Evolutionary conservation across 305 asterid species (phyloP).

Genomic region (Plantago coronopus): DNA sequence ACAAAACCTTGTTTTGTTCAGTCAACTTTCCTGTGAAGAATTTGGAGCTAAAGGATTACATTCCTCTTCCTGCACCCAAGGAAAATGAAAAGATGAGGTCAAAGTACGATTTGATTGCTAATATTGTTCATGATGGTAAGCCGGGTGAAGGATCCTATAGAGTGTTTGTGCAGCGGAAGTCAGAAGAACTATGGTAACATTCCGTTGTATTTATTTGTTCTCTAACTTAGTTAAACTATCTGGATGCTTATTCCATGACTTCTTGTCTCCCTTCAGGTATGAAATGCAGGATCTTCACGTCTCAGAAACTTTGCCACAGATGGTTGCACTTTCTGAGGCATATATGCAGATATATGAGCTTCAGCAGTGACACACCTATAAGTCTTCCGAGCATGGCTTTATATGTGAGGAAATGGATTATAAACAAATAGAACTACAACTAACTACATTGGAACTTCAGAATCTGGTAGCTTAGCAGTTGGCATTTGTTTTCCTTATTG

Average conservation of each 20-base stretch:
- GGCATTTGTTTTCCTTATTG: too few relatives aligned
- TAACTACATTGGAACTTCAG: too few relatives aligned
- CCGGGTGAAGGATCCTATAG: conserved; percentile 97
- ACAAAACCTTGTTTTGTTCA: conserved; percentile 21
- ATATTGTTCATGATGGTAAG: conserved; percentile 90
- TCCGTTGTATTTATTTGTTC: background rate
- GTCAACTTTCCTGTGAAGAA: conserved; percentile 98
- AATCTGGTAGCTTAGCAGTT: too few relatives aligned
- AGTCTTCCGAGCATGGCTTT: too few relatives aligned
- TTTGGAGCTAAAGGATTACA: conserved; percentile 86
- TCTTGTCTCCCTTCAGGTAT: conserved; percentile 44
- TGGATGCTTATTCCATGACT: background rate
- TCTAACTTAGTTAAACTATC: background rate
- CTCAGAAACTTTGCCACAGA: conserved; percentile 85
- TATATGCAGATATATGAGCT: conserved; percentile 95
- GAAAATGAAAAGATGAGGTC: conserved; percentile 61
- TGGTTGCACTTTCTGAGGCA: conserved; percentile 92
- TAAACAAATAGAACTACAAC: too few relatives aligned
- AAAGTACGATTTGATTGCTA: conserved; percentile 81
- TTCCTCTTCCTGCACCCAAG: conserved; percentile 74
- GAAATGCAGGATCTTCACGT: conserved; percentile 98
- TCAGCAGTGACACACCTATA: conserved; percentile 41
- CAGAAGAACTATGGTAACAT: conserved; percentile 82
- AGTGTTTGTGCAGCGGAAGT: conserved; percentile 92
- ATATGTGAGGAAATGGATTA: too few relatives aligned